Evolutionary conservation across 2,329 filamentous ascomycete species (phyloP), one percentile per base, ranked within the genome.

Genomic region (Fusarium neocosmosporiellum): DNA sequence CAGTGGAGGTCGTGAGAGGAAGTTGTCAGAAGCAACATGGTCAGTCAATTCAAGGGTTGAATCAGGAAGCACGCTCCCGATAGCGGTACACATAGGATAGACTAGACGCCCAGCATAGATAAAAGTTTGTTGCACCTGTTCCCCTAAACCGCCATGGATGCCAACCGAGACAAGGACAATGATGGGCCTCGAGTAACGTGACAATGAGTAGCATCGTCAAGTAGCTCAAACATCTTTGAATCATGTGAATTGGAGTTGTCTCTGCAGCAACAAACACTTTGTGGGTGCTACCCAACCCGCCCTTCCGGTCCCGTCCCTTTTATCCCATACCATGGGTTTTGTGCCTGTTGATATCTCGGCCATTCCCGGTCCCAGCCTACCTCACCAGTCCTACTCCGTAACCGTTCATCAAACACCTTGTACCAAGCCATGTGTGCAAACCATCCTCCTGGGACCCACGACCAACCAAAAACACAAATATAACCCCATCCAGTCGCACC

Each of bases 241-340:
- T 59, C 39, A 62, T 73, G 34, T 78, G 74, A 69, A 78, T 77
- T 75, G 75, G 74, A 77, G 74, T 75, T 72, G 65, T 71, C 65
- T 73, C 61, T 64, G 60, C 59, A 65, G 60, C 46, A 33, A 34
- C 41, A 48, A 53, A 60, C 54, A 55, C 72, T 67, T 62, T 34
- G 24, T 33, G 27, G 53, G 54, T 37, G 64, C 57, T 62, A 55
- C n/a, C 58, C 53, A 66, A 61, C 55, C 59, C 46, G 46, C 27
- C 41, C 34, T 31, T 31, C 43, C 54, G 41, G 62, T 48, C 57
- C 63, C 37, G 27, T 62, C 27, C 61, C 27, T 64, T 31, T 33
- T 64, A 53, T 53, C 69, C 57, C 48, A 59, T 36, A 24, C 46
- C 27, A 27, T 48, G 41, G 37, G 65, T 57, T 50, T 50, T 50